Conservation (phyloP, 805 yeast genomes). For the Starmerella apis region DNA sequence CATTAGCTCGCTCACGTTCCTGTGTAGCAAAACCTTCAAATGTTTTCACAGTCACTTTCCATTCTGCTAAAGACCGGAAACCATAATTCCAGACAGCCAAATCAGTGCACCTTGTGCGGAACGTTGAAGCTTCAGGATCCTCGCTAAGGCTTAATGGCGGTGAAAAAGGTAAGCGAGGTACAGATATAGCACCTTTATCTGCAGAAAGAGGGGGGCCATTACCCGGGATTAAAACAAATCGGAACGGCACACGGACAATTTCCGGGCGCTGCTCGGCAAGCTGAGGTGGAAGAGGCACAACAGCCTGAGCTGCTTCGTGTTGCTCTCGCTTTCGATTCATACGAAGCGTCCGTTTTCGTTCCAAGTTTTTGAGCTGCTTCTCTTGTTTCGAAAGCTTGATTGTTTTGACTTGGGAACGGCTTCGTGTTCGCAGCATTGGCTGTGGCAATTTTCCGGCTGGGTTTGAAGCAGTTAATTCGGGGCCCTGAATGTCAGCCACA, state of each 20-base stretch:
- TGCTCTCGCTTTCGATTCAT: conserved; percentile 3
- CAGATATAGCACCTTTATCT: not conserved
- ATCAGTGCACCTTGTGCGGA: conserved; percentile 12
- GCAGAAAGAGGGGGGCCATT: conserved; percentile 6
- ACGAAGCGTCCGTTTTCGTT: not conserved
- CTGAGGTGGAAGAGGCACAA: conserved; percentile 11
- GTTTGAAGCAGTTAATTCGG: too few species aligned
- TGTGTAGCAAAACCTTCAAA: conserved; percentile 32
- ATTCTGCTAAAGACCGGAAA: conserved; percentile 34
- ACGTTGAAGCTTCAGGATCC: not conserved
- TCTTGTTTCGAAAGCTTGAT: not conserved
- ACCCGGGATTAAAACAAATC: conserved; percentile 26
- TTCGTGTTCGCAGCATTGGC: not conserved
- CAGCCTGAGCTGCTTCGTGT: conserved; percentile 2
- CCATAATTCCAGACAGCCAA: conserved; percentile 33
- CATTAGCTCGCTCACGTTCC: conserved; percentile 25
- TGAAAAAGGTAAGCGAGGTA: conserved; percentile 24
- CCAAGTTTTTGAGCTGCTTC: not conserved
- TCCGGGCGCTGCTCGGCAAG: conserved; percentile 28
- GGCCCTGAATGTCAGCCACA: too few species aligned
- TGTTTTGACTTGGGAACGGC: not conserved
- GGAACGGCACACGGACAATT: conserved; percentile 26
- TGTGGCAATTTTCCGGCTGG: too few species aligned
- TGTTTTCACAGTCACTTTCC: conserved; percentile 31
- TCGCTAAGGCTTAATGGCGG: not conserved